Evolutionary conservation across 805 yeast species (phyloP).

Genomic region (Wickerhamomyces mucosus): DNA sequence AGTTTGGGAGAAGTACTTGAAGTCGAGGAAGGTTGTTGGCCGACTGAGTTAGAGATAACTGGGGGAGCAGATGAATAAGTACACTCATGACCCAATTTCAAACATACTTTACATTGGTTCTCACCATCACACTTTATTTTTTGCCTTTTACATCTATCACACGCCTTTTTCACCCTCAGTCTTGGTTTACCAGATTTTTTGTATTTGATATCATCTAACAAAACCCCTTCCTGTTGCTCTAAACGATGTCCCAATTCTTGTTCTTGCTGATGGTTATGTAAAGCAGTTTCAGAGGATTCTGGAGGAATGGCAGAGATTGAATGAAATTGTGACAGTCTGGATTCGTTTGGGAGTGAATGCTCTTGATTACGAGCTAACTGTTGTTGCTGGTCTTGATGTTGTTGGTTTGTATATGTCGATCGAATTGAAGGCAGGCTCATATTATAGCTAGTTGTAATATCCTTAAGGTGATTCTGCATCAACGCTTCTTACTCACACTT

Average conservation of each 20-base stretch:
- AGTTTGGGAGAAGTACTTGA: not conserved
- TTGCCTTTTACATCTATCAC: conserved; percentile 44
- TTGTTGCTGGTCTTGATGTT: conserved; percentile 12
- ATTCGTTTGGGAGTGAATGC: conserved; percentile 2
- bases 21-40: not conserved
- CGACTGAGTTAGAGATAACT: not conserved
- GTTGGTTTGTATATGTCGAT: too few species aligned
- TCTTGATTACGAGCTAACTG: conserved; percentile 3
- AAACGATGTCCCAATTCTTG: not conserved
- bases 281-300: not conserved
- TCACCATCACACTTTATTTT: conserved; percentile 51
- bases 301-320: too few species aligned
- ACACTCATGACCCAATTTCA: conserved; percentile 8
- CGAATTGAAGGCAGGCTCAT: too few species aligned
- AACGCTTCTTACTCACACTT: too few species aligned
- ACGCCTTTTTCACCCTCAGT: conserved; percentile 39
- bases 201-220: not conserved
- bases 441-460: conserved; percentile 1
- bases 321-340: too few species aligned
- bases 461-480: too few species aligned
- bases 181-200: conserved; percentile 1
- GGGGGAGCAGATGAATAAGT: conserved; percentile 1
- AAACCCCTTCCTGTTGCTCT: not conserved
- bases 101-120: conserved; percentile 40
- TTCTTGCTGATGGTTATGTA: not conserved